These are phyloP conservation scores for Botrytis galanthina DNA, from an alignment of 2,329 filamentous ascomycete species.

Conservation along the genomic window DNA sequence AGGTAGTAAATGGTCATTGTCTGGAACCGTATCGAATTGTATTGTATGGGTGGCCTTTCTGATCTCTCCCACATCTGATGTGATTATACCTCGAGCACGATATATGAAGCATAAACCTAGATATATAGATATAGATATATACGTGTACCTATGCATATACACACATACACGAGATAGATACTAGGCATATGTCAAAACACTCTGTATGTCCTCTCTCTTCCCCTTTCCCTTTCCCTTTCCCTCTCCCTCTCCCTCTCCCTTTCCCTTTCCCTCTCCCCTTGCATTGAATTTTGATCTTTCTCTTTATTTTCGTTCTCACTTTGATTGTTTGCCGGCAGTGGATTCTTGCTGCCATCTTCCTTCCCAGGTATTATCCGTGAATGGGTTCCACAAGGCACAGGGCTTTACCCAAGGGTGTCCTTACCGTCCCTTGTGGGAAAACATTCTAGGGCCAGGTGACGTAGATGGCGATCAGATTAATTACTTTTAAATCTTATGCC, in stretches of 20 bases:
- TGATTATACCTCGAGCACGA: background rate
- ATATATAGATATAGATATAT: no score
- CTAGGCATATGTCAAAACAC: background rate
- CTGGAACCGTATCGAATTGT: background rate
- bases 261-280: background rate
- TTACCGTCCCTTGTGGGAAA: background rate
- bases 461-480: constrained; percentile 8
- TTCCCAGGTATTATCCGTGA: background rate
- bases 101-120: no score
- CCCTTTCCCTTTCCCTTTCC: background rate
- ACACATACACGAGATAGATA: background rate
- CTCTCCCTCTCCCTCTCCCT: background rate
- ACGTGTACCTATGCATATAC: no score
- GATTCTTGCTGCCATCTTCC: background rate
- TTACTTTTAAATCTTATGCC: background rate
- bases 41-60: background rate
- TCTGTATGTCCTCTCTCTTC: background rate
- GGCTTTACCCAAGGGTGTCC: background rate
- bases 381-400: background rate
- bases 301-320: background rate
- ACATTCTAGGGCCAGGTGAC: background rate
- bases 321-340: background rate
- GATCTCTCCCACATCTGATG: background rate
- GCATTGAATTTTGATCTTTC: background rate
- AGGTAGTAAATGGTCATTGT: background rate